These are phyloP conservation scores for Kodamaea nitidulidarum DNA, from an alignment of 805 yeast genomes.

Conservation along the genomic window DNA sequence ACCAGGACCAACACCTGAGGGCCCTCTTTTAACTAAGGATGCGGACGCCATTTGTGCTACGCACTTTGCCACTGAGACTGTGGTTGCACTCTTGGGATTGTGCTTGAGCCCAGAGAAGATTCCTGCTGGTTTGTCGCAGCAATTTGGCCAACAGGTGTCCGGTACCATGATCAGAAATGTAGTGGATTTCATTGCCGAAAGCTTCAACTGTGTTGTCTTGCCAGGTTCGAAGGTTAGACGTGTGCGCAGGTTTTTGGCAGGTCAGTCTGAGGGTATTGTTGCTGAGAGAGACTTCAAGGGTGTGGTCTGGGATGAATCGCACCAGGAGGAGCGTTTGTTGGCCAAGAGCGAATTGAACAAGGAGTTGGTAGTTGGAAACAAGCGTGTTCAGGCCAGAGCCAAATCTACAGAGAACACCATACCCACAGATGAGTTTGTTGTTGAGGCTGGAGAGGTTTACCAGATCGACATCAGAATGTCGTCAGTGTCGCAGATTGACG, in stretches of 20 bases:
- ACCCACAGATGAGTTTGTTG: slow-evolving; percentile 69
- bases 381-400: slow-evolving; percentile 8
- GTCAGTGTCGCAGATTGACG: slow-evolving; percentile 50
- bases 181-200: slow-evolving; percentile 83
- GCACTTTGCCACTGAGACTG: slow-evolving; percentile 83
- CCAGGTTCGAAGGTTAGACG: slow-evolving; percentile 94
- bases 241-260: slow-evolving; percentile 88
- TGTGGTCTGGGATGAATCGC: slow-evolving; percentile 80
- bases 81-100: slow-evolving; percentile 70
- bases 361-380: slow-evolving; percentile 39
- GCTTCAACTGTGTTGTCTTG: slow-evolving; percentile 77
- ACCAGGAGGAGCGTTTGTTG: slow-evolving; percentile 63
- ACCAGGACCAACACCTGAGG: slow-evolving; percentile 56
- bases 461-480: slow-evolving; percentile 79
- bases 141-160: slow-evolving; percentile 43
- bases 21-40: slow-evolving; percentile 76
- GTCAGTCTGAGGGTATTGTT: slow-evolving; percentile 89
- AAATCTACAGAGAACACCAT: slow-evolving; percentile 36
- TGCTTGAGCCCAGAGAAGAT: slow-evolving; percentile 72
- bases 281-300: slow-evolving; percentile 93
- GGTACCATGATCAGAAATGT: slow-evolving; percentile 68
- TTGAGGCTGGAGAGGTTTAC: slow-evolving; percentile 81
- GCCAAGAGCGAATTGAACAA: slow-evolving; percentile 30
- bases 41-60: slow-evolving; percentile 91
- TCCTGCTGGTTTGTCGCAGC: slow-evolving; percentile 47